Evolutionary conservation across 2,329 filamentous ascomycete genomes (phyloP), one percentile per base, ranked within the genome.

Genomic region (Aspergillus vadensis): DNA sequence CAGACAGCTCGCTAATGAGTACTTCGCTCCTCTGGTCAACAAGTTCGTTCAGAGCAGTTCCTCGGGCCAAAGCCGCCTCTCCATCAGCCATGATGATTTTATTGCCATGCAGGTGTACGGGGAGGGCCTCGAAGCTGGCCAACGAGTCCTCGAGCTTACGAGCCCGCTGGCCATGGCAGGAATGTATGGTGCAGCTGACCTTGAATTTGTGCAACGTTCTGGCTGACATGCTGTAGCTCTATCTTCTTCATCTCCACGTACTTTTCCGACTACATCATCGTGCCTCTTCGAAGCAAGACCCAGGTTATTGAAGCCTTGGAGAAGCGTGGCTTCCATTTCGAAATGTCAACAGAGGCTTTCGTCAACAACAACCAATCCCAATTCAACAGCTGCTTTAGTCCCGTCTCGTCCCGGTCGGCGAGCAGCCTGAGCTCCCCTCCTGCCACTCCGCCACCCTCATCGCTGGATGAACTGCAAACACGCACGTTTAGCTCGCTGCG

Each of bases 181-280:
- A 68, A 95, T 98, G 84, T 87, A 77, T 76, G 32, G 84, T 74
- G 30, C 21, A 56, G 38, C 23, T 10, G 32, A 7, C 54, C 25
- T 8, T 41, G 17, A 14, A 3, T 9, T 15, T n/a, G 14, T 8
- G 19, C 4, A 32, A 50, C 17, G 17, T 38, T 30, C 57, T 64
- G 53, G 62, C 54, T 38, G 15, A 36, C 7, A 25, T 27, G 36
- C 17, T 17, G 19, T 50, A 87, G 85, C 55, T 91, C 94, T 56
- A 96, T 99, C 72, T 97, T 98, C 82, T 98, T 98, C 83, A 96
- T 97, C 75, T 97, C 94, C 3, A 97, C 92, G 32, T 99, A 98
- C 78, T 98, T 96, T 78, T 95, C 91, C 36, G 94, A 99, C 79
- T 98, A 97, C 77, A 96, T 99, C 69, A 84, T 98, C 38, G 92